A percentile compares a stretch with the other conserved stretches of the same genome.
Evolutionary conservation across 2,329 filamentous ascomycete genomes (phyloP).

Genomic region (Stylonectria norvegica): DNA sequence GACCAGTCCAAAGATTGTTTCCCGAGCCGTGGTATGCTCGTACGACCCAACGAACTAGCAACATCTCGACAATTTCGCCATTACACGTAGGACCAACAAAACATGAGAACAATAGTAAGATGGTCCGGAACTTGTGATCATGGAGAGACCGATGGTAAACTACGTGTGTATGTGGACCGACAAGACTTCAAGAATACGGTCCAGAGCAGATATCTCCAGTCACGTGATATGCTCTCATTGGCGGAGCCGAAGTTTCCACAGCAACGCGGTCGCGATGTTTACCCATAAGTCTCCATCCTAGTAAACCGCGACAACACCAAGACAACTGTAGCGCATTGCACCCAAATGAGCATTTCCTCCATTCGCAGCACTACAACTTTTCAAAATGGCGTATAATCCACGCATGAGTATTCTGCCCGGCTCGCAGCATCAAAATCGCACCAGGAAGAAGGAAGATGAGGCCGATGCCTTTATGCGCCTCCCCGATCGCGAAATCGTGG

Average conservation of each 20-base stretch:
- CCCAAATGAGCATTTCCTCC: not conserved
- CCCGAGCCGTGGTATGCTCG: too few species aligned
- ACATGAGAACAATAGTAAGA: too few species aligned
- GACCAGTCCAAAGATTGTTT: too few species aligned
- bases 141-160: too few species aligned
- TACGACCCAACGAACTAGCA: too few species aligned
- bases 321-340: constrained; percentile 4
- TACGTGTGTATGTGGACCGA: too few species aligned
- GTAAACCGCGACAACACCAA: constrained; percentile 10
- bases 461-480: constrained; percentile 59
- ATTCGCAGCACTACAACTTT: not conserved
- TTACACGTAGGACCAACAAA: too few species aligned
- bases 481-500: constrained; percentile 78
- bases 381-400: constrained; percentile 55
- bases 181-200: too few species aligned
- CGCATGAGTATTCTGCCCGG: constrained; percentile 59
- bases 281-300: constrained; percentile 12
- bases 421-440: constrained; percentile 48
- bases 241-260: constrained; percentile 20
- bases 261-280: constrained; percentile 23
- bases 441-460: constrained; percentile 58
- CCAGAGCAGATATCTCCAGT: too few species aligned
- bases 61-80: too few species aligned
- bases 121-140: too few species aligned
- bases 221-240: constrained; percentile 13